Base-by-base conservation (phyloP, 495 filamentous ascomycete genomes). In the Penicillium soppii region DNA sequence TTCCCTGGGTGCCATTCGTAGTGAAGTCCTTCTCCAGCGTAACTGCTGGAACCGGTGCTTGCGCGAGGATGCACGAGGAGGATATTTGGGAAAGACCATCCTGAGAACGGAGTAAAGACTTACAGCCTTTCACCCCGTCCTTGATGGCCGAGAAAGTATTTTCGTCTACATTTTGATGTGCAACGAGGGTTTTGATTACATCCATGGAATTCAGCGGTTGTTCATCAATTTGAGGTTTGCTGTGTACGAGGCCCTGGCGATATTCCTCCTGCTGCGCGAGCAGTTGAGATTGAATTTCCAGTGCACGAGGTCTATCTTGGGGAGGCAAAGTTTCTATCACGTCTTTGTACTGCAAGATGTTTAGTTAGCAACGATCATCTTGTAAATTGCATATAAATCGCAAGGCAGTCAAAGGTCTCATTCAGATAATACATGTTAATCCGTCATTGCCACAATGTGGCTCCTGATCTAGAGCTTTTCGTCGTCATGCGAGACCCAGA, bases 381-480 rank as follows among this genome's bases (percentile, higher is more conserved):
- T 22, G 13, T 47, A 40, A 37, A 44, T 32, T 33, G 32, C 29
- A 52, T 38, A 46, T 26, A 40, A 52, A 55, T 41, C 17, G 48
- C 33, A 45, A 39, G 43, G 33, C 33, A 44, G 12, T 43, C 29
- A 20, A 16, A 58, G 49, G 58, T 71, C 70, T 73, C 65, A 41
- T 56, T 78, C 73, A 72, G 72, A 73, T 76, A 78, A 75, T 79
- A 77, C 68, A 77, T 73, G 69, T 63, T 64, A 66, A 61, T 78
- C 75, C 57, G 74, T 81, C 78, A 78, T 50, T 59, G 68, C 65
- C 70, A 69, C 72, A 63, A 40, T 52, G 72, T 68, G 70, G 67
- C 75, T 80, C 67, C 69, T 77, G 77, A 81, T 81, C 78, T 81
- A 81, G 78, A 81, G 78, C 78, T 81, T 67, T 75, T 67, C 75